Percentiles rank a stretch among this genome's conserved stretches.
phyloP scores from a whole-genome alignment of 2,329 filamentous ascomycete genomes.

The Akanthomyces lecanii region DNA sequence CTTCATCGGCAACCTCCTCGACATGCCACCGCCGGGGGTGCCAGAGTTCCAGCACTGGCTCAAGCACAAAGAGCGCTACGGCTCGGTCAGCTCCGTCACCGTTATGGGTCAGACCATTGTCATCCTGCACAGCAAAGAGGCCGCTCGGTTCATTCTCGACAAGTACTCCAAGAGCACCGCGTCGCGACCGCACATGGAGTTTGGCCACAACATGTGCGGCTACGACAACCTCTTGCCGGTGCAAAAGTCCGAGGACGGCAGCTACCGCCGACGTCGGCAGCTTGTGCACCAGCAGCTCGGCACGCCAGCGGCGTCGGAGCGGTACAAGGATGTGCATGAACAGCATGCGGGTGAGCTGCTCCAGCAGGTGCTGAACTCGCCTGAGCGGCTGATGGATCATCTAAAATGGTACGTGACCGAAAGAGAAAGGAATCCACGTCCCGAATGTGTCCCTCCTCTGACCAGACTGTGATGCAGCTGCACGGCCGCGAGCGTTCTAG shows the following conservation, averaged over 20 bases:
- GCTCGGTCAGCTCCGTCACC: constrained; percentile 23
- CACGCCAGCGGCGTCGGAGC: constrained; percentile 22
- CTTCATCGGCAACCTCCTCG: constrained; percentile 41
- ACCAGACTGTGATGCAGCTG: constrained; percentile 15
- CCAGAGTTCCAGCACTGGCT: constrained; percentile 32
- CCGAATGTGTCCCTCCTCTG: not conserved
- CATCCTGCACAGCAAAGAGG: constrained; percentile 33
- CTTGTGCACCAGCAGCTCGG: constrained; percentile 27
- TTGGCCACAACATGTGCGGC: constrained; percentile 28
- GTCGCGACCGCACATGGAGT: constrained; percentile 24
- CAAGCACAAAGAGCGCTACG: constrained; percentile 30
- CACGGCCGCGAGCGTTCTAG: constrained; percentile 17
- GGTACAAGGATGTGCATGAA: constrained; percentile 19
- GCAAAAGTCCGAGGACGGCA: constrained; percentile 21
- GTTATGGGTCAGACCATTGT: constrained; percentile 32
- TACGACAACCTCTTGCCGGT: constrained; percentile 23
- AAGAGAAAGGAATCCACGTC: too few relatives aligned
- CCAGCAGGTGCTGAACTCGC: constrained; percentile 15
- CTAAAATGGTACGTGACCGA: constrained; percentile 18
- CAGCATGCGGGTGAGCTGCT: constrained; percentile 17
- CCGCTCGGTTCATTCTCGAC: constrained; percentile 34
- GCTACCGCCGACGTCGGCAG: constrained; percentile 26
- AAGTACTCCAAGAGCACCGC: constrained; percentile 29
- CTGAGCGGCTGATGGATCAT: constrained; percentile 16
- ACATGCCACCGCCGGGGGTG: constrained; percentile 34